A percentile compares a stretch with the other conserved stretches of the same genome.
Conservation (phyloP, 805 yeast species). For the Vanderwaltozyma tropicalis region DNA sequence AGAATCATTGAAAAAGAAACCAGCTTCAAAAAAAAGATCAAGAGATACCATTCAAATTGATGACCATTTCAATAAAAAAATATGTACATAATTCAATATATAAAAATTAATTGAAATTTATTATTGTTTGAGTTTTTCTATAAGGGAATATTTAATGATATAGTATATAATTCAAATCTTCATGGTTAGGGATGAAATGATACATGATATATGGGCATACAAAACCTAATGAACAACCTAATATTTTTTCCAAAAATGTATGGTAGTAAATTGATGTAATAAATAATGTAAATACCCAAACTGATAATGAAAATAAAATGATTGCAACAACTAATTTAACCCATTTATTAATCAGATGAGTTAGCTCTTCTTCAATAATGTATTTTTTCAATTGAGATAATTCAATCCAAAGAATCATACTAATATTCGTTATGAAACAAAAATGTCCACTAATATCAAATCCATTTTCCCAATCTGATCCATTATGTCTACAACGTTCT, state of each 20-base stretch:
- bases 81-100: too few species aligned
- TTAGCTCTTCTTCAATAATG: constrained; percentile 7
- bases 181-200: constrained; percentile 15
- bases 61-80: neutral
- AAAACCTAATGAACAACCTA: constrained; percentile 60
- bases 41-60: neutral
- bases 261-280: constrained; percentile 82
- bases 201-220: constrained; percentile 40
- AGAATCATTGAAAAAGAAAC: neutral
- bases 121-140: neutral
- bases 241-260: constrained; percentile 58
- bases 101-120: too few species aligned
- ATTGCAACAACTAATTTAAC: constrained; percentile 3
- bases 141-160: too few species aligned
- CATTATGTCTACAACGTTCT: constrained; percentile 21
- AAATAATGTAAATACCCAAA: constrained; percentile 50
- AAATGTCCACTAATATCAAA: constrained; percentile 48
- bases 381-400: constrained; percentile 10
- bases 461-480: constrained; percentile 38
- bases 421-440: constrained; percentile 35
- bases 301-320: constrained; percentile 8
- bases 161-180: neutral
- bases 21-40: neutral
- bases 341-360: constrained; percentile 1
- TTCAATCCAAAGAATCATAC: constrained; percentile 34